Conservation (phyloP, 2,329 filamentous ascomycete genomes). For the Xylariales sp. region DNA sequence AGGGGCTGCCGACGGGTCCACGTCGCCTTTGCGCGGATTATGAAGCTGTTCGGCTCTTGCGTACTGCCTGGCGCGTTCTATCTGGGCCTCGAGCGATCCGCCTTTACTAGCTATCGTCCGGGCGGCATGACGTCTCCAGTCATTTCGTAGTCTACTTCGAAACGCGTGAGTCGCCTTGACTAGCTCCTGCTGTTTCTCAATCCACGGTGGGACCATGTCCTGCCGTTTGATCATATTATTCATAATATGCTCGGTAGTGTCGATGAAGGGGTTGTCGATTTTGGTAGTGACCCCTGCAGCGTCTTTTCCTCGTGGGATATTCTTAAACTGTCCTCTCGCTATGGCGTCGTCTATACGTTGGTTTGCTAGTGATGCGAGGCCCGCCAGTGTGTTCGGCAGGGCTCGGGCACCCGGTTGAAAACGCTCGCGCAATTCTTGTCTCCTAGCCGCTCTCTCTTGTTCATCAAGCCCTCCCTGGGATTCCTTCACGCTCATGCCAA, state of each 20-base stretch:
- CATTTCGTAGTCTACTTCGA: constrained; percentile 76
- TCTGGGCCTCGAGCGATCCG: constrained; percentile 78
- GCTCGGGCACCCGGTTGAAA: constrained; percentile 79
- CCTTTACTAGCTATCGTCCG: constrained; percentile 81
- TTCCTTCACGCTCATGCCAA: constrained; percentile 59
- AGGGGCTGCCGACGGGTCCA: constrained; percentile 61
- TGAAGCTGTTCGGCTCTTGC: constrained; percentile 77
- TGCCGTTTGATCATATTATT: constrained; percentile 98
- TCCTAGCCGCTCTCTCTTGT: constrained; percentile 77
- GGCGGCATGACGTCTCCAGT: constrained; percentile 88
- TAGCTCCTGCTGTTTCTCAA: constrained; percentile 97
- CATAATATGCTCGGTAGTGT: constrained; percentile 97
- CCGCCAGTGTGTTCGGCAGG: constrained; percentile 81
- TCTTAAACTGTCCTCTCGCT: constrained; percentile 85
- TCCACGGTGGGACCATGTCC: constrained; percentile 96
- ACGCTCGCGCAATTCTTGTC: constrained; percentile 80
- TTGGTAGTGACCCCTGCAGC: constrained; percentile 80
- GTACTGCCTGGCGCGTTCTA: constrained; percentile 76
- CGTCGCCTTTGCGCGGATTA: constrained; percentile 66
- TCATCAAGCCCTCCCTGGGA: constrained; percentile 70
- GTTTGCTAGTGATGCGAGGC: constrained; percentile 85
- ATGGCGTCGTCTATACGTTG: constrained; percentile 93
- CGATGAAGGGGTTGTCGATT: constrained; percentile 87
- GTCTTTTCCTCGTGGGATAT: constrained; percentile 82
- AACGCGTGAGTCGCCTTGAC: constrained; percentile 76